Percentiles rank a stretch among this genome's conserved stretches.
Conservation (phyloP, 495 filamentous ascomycete genomes). For the Aspergillus campestris region DNA sequence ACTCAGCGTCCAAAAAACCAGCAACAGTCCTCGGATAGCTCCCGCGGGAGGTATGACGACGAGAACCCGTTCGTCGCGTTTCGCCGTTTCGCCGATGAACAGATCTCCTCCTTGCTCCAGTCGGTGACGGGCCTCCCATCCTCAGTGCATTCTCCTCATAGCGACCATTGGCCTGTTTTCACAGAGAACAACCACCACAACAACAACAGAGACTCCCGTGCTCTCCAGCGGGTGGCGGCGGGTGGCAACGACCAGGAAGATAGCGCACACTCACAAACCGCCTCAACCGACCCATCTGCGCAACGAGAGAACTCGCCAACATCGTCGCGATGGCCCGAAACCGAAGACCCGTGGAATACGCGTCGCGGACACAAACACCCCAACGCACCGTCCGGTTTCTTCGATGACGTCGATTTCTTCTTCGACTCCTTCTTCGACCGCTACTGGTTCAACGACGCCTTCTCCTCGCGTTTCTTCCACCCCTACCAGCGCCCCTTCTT, state of each 20-base stretch:
- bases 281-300: not conserved
- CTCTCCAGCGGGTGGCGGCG: conserved; percentile 12
- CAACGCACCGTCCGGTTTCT: conserved; percentile 2
- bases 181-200: conserved; percentile 21
- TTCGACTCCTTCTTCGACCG: conserved; percentile 30
- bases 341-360: conserved; percentile 7
- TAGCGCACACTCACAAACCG: conserved; percentile 4
- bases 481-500: conserved; percentile 19
- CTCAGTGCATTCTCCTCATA: conserved; percentile 18
- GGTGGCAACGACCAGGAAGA: conserved; percentile 10
- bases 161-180: conserved; percentile 30
- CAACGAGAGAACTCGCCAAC: not conserved
- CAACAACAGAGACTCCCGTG: conserved; percentile 15
- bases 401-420: conserved; percentile 19
- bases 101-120: conserved; percentile 47
- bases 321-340: conserved; percentile 9
- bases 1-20: conserved; percentile 7
- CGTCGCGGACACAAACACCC: conserved; percentile 3
- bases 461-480: conserved; percentile 23
- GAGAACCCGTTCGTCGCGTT: conserved; percentile 53
- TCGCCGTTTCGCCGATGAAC: conserved; percentile 51
- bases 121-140: conserved; percentile 43
- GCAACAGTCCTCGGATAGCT: conserved; percentile 7
- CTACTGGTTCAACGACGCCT: conserved; percentile 24
- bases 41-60: conserved; percentile 18